These are phyloP conservation scores for Fonsecaea erecta DNA, from an alignment of 2,329 filamentous ascomycete genomes.

Conservation along the genomic window DNA sequence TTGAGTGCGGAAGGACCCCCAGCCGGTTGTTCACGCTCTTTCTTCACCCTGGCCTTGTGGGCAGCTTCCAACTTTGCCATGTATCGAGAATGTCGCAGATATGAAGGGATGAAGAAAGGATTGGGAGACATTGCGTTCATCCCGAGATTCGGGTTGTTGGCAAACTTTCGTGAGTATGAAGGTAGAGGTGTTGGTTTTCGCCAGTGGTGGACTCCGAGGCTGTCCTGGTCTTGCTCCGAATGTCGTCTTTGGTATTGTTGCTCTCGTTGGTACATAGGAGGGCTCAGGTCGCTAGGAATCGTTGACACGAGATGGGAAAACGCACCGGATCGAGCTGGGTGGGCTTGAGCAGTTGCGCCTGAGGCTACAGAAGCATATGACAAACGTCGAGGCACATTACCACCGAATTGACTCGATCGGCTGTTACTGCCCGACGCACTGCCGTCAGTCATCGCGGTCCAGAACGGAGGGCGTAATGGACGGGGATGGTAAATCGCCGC, in stretches of 20 bases:
- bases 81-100: slow-evolving; percentile 77
- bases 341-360: slow-evolving; percentile 50
- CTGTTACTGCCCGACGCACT: slow-evolving; percentile 23
- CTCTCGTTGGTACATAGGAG: slow-evolving; percentile 44
- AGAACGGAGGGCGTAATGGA: neutral
- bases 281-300: slow-evolving; percentile 43
- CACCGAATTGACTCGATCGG: slow-evolving; percentile 23
- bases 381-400: slow-evolving; percentile 51
- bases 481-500: neutral
- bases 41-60: slow-evolving; percentile 64
- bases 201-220: slow-evolving; percentile 52
- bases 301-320: slow-evolving; percentile 41
- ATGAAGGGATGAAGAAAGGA: slow-evolving; percentile 80
- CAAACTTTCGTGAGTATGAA: slow-evolving; percentile 55
- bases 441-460: slow-evolving; percentile 28
- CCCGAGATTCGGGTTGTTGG: slow-evolving; percentile 40
- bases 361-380: slow-evolving; percentile 68
- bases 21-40: slow-evolving; percentile 56
- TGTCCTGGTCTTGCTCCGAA: slow-evolving; percentile 54
- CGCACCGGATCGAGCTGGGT: slow-evolving; percentile 48
- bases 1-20: slow-evolving; percentile 49
- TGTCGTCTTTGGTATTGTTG: slow-evolving; percentile 42
- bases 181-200: slow-evolving; percentile 50
- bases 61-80: slow-evolving; percentile 74
- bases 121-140: slow-evolving; percentile 42